Evolutionary conservation across 805 yeast species (phyloP), one percentile per base, ranked within the genome.

Genomic region (Pichia insulana): DNA sequence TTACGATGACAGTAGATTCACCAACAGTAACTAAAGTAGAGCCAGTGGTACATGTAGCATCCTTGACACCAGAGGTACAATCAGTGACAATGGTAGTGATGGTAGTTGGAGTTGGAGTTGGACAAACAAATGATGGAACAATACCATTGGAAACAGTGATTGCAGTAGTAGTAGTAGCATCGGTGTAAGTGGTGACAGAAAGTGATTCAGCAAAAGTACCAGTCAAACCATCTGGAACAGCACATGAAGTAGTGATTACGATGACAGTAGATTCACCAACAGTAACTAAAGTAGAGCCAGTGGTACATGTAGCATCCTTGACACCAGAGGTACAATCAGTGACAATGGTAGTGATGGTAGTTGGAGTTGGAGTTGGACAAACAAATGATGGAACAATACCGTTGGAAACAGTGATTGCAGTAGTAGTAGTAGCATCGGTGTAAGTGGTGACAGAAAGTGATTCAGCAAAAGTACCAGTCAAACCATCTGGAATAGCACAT

Each of bases 281-380:
- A 6, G 16, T 17, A 20, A 42, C 45, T 7, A 20, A 15, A 15
- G 41, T 34, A 32, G 34, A 18, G 0, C 26, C 37, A 17, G 33
- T 18, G 11, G 37, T 32, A 18, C 40, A 39, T 11, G 34, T 18
- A 4, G 43, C 40, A 7, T 27, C 13, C 9, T n/a, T 16, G 13
- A 22, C 39, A 13, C 37, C 44, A 15, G 39, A 10, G 3, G 42
- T 30, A 36, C 46, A 42, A 15, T 30, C 20, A 11, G 40, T 22
- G 27, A 27, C 19, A 13, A 40, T 13, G 2, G 36, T 15, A 11
- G 31, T 7, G 7, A 22, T 4, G 17, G 40, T 25, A 3, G 48
- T 33, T 18, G 48, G 35, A n/a, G 41, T 27, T 2, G 51, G 20
- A 4, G 42, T 10, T 30, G 51, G 41, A 36, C 45, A 41, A n/a